Conservation (phyloP, 2,329 filamentous ascomycete genomes). For the Cladosporium austrohemisphaericum region DNA sequence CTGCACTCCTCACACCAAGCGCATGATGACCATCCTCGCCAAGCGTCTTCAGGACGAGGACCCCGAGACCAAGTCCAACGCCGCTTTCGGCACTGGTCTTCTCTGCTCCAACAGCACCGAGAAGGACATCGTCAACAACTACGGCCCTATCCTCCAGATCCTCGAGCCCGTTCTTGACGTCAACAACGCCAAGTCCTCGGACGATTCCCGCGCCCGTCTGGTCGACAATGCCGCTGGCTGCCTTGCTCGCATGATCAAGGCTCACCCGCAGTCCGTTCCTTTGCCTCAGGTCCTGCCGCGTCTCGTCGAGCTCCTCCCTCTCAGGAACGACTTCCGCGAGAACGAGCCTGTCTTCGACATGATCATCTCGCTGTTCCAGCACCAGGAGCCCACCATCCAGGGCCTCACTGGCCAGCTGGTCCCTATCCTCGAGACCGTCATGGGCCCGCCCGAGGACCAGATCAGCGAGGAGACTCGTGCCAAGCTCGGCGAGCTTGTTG, state of each 20-base stretch:
- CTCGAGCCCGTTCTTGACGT: slow-evolving; percentile 75
- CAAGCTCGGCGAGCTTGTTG: slow-evolving; percentile 59
- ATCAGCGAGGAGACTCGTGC: slow-evolving; percentile 67
- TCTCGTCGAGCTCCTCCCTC: slow-evolving; percentile 72
- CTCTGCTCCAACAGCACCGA: slow-evolving; percentile 78
- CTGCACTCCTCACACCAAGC: slow-evolving; percentile 76
- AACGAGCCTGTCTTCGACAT: slow-evolving; percentile 91
- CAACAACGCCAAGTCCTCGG: slow-evolving; percentile 27
- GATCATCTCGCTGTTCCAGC: slow-evolving; percentile 78
- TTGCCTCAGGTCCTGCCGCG: slow-evolving; percentile 77
- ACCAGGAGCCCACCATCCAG: slow-evolving; percentile 65
- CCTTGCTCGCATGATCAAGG: slow-evolving; percentile 85
- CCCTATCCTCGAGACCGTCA: slow-evolving; percentile 68
- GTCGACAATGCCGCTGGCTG: slow-evolving; percentile 93
- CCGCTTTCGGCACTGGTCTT: slow-evolving; percentile 84
- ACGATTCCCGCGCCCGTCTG: slow-evolving; percentile 73
- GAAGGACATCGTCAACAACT: slow-evolving; percentile 69
- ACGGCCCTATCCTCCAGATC: slow-evolving; percentile 74
- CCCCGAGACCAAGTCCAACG: slow-evolving; percentile 88
- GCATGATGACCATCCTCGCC: slow-evolving; percentile 73
- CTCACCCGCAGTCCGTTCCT: slow-evolving; percentile 78
- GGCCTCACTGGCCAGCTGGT: slow-evolving; percentile 67
- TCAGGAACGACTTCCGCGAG: slow-evolving; percentile 93
- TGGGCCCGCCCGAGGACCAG: slow-evolving; percentile 69
- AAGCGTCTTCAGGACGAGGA: slow-evolving; percentile 89